Evolutionary conservation across 345 rosid species (phyloP), one percentile per base, ranked within the genome.

Genomic region (Syzygium grande): DNA sequence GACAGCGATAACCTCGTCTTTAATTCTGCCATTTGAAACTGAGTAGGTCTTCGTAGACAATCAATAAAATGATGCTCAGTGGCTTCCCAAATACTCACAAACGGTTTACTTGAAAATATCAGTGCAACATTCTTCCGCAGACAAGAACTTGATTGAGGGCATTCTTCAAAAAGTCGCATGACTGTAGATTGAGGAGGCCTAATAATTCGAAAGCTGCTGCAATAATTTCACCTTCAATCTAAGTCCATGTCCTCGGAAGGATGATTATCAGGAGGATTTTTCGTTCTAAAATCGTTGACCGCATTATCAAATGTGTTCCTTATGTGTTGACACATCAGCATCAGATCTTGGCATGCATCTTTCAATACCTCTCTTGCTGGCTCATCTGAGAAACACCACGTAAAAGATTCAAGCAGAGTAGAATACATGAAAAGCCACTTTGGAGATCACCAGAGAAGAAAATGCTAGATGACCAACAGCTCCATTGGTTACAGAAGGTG

Each of bases 301-400:
- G 93, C 92, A 87, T 92, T 93, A 83, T 94, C 96, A 22, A 96
- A 43, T 43, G 46, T 43, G 46, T 7, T 43, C 46, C 46, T 43
- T 43, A 43, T 43, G 46, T 43, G 46, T 43, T 43, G 46, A 43
- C 46, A 43, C 46, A 43, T 43, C 46, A 43, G 46, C 46, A 43
- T 43, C 46, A 43, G 46, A 43, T 43, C 46, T 43, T 43, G 46
- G 46, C 46, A 43, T 43, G 46, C 46, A 43, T 43, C 46, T 43
- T 43, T 43, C 46, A 43, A 43, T 43, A 43, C 46, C 46, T 43
- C 46, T 43, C 46, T 43, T 43, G 98, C 98, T 2, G 97, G 95
- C 79, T 95, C 95, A 54, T 98, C 99, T 97, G 92, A 83, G 87
- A 90, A 73, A 78, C 56, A 77, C 84, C 59, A 68, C 22, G 9